Evolutionary conservation across 306 rosid species (phyloP).

Genomic region (Delonix regia): DNA sequence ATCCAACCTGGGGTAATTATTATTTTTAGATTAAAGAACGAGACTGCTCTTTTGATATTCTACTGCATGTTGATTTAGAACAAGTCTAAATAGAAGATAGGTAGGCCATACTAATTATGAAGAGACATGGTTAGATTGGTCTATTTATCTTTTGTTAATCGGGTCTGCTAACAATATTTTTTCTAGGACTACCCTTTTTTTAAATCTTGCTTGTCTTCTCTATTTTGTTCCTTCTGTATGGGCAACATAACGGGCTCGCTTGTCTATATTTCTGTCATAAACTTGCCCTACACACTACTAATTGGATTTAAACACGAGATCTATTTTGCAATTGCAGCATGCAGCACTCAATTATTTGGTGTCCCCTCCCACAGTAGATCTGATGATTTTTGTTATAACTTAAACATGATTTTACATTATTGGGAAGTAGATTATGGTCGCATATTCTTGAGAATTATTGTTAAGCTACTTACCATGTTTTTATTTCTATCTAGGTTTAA

Average conservation of each 20-base stretch:
- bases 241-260: background rate
- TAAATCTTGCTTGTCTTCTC: background rate
- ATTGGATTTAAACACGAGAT: background rate
- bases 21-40: slow-evolving; percentile 12
- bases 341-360: background rate
- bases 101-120: background rate
- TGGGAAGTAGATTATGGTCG: background rate
- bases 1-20: background rate
- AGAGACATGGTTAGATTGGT: background rate
- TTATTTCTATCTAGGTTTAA: slow-evolving; percentile 57
- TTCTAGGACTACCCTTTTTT: background rate
- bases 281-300: background rate
- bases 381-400: background rate
- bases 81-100: background rate
- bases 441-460: background rate
- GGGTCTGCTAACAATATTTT: background rate
- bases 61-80: background rate
- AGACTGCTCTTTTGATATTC: background rate
- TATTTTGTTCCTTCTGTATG: background rate
- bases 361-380: background rate
- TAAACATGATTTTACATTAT: slow-evolving; percentile 6
- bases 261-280: background rate
- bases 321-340: background rate
- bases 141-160: background rate
- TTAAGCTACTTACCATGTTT: background rate